Conservation (phyloP, 768 basidiomycete genomes). For the Antrodiella citrinella region DNA sequence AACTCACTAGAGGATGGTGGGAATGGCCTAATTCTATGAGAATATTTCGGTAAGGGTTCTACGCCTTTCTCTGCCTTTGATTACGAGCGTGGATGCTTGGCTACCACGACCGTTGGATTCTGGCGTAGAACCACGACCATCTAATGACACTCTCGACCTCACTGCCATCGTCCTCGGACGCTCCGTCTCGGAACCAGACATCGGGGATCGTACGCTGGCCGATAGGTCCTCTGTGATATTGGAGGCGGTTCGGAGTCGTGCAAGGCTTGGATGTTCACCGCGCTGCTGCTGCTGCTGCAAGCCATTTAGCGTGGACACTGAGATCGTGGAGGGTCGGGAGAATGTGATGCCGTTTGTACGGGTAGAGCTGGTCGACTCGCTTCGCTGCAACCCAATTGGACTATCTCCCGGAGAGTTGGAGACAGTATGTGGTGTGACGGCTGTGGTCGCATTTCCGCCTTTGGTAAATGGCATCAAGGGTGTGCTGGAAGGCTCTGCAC, state of each 20-base stretch:
- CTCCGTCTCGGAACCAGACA: conserved; percentile 45
- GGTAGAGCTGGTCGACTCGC: conserved; percentile 36
- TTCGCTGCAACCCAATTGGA: conserved; percentile 29
- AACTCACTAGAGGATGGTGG: neutral
- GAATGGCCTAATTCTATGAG: conserved; percentile 16
- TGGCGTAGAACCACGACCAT: conserved; percentile 22
- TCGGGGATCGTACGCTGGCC: conserved; percentile 20
- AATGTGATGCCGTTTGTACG: conserved; percentile 49
- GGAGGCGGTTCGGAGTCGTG: conserved; percentile 25
- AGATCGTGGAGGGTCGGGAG: conserved; percentile 51
- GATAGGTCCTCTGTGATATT: conserved; percentile 15
- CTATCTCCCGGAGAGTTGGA: conserved; percentile 34
- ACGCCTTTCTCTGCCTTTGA: conserved; percentile 32
- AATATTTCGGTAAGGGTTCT: conserved; percentile 47
- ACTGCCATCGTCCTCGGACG: conserved; percentile 30
- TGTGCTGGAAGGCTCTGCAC: conserved; percentile 23
- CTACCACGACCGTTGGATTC: conserved; percentile 22
- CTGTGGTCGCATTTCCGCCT: conserved; percentile 56
- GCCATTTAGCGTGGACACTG: conserved; percentile 44
- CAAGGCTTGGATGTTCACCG: conserved; percentile 27
- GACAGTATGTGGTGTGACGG: conserved; percentile 57
- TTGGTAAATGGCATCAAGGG: conserved; percentile 34
- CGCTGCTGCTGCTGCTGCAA: conserved; percentile 45
- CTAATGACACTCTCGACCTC: conserved; percentile 39
- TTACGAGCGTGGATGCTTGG: conserved; percentile 26